Conservation (phyloP, 495 filamentous ascomycete genomes). For the Aspergillus saccharolyticus region DNA sequence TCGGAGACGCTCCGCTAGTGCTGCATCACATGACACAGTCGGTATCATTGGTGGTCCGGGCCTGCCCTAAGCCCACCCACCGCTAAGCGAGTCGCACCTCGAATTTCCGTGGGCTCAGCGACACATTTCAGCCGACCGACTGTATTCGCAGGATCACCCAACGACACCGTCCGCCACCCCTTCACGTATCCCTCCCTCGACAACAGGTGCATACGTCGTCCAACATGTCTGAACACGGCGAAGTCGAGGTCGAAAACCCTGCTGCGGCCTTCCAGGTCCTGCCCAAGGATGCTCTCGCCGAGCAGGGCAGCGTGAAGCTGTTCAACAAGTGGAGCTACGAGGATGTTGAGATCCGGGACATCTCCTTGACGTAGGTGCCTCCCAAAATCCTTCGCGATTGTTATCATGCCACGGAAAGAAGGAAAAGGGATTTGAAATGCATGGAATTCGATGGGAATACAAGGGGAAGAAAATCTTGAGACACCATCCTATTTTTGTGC, state of each 20-base stretch:
- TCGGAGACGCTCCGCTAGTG: neutral
- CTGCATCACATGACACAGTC: conserved; percentile 21
- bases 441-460: conserved; percentile 1
- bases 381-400: conserved; percentile 24
- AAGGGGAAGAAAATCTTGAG: conserved; percentile 1
- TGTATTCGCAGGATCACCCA: conserved; percentile 30
- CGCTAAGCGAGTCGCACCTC: conserved; percentile 44
- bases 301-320: conserved; percentile 92
- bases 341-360: conserved; percentile 98
- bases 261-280: conserved; percentile 67
- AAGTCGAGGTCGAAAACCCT: conserved; percentile 83
- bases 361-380: conserved; percentile 92
- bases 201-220: conserved; percentile 38
- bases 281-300: conserved; percentile 87
- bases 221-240: conserved; percentile 93
- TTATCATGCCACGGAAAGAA: conserved; percentile 12
- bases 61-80: conserved; percentile 41
- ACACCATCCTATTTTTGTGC: conserved; percentile 4
- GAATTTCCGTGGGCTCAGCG: conserved; percentile 30
- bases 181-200: conserved; percentile 40
- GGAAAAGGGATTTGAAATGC: neutral
- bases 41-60: conserved; percentile 16
- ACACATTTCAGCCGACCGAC: conserved; percentile 33
- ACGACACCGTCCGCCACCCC: conserved; percentile 41
- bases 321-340: conserved; percentile 98